A percentile compares a stretch with the other conserved stretches of the same genome.
Conservation (phyloP, 805 yeast genomes). For the Starmerella kuoi region DNA sequence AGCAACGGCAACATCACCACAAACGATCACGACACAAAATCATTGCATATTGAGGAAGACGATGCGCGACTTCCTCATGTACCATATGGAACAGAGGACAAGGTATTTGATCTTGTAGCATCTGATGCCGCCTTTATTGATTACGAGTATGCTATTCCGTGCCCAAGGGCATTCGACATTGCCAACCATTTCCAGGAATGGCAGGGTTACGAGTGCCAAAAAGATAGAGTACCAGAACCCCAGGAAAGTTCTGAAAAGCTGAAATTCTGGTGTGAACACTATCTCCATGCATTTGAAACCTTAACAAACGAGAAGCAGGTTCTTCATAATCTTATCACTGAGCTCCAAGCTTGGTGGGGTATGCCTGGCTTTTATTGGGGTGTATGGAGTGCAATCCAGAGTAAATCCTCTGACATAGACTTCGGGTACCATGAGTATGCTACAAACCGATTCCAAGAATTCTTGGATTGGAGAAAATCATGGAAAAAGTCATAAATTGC, state of each 20-base stretch:
- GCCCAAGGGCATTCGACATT: constrained; percentile 62
- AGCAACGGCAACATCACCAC: background rate
- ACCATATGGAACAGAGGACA: constrained; percentile 4
- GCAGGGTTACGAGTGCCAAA: constrained; percentile 71
- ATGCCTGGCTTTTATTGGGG: constrained; percentile 82
- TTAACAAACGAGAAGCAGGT: constrained; percentile 23
- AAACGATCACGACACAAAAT: background rate
- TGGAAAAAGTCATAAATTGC: background rate
- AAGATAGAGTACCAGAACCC: constrained; percentile 46
- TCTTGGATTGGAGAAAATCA: constrained; percentile 50
- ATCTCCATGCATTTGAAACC: constrained; percentile 32
- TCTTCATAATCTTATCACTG: constrained; percentile 39
- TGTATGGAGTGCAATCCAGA: constrained; percentile 68
- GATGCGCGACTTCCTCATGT: constrained; percentile 6
- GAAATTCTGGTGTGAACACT: constrained; percentile 47
- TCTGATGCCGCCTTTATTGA: constrained; percentile 44
- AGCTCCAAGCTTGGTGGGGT: constrained; percentile 53
- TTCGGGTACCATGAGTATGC: constrained; percentile 58
- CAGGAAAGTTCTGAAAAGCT: constrained; percentile 33
- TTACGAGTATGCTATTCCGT: constrained; percentile 60
- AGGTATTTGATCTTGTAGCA: background rate
- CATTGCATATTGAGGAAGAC: background rate
- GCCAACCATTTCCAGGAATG: constrained; percentile 68
- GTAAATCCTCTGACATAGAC: constrained; percentile 55
- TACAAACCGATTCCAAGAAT: constrained; percentile 47